phyloP scores from a whole-genome alignment of 169 alveolate genomes.

The Babesia sp. region DNA sequence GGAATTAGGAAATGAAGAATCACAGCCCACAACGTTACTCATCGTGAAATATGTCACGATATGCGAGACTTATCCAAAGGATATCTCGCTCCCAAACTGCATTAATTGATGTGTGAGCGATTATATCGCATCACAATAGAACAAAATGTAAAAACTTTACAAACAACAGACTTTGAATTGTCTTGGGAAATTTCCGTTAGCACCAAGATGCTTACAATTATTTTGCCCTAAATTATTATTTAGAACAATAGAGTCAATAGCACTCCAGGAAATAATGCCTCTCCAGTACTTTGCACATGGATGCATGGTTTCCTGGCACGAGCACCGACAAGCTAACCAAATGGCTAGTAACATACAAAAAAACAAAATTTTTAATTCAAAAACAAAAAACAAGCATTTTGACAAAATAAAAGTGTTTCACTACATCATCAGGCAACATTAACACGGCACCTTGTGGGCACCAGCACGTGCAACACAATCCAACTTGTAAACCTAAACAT shows the following conservation, averaged over 20 bases:
- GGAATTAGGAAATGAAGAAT: neutral
- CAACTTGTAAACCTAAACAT: neutral
- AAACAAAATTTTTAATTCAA: too few relatives aligned
- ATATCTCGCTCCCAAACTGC: neutral
- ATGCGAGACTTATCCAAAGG: neutral
- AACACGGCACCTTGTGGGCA: neutral
- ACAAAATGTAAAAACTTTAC: neutral
- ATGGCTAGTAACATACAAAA: too few relatives aligned
- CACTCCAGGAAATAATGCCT: neutral
- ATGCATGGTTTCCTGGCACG: constrained; percentile 10
- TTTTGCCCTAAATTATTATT: too few relatives aligned
- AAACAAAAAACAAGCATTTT: too few relatives aligned
- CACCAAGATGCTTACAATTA: neutral
- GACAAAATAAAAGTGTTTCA: too few relatives aligned
- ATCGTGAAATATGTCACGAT: neutral
- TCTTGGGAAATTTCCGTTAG: neutral
- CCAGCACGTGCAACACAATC: neutral
- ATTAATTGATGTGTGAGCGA: constrained; percentile 2
- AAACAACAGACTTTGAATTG: neutral
- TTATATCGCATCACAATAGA: neutral
- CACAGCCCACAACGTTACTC: neutral
- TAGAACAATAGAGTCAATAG: neutral
- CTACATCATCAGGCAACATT: neutral
- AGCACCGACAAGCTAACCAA: neutral
- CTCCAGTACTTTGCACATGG: constrained; percentile 15